Base-by-base conservation (phyloP, 176 grass and related monocot species). In the Triticum urartu region DNA sequence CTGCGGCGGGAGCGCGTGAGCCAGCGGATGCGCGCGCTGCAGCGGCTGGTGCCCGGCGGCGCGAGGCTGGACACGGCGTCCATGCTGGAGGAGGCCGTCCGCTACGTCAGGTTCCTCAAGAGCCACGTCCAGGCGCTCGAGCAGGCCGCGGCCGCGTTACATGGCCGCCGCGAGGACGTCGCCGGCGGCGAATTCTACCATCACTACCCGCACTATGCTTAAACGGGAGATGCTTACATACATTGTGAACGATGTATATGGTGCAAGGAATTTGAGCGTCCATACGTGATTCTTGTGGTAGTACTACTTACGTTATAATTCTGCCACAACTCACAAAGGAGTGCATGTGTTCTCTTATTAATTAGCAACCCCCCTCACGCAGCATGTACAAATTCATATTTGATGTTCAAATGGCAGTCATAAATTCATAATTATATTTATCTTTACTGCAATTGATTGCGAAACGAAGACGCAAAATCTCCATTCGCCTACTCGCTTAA, bases 41-140 rank as follows among this genome's bases (percentile, higher is more conserved):
- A 95, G 79, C 73, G 75, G 43, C 86, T 95, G 7, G 93, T 95
- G 22, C 90, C 93, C 11, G 93, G 93, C 4, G 86, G 93, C 54
- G 90, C 75, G 47, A 95, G 87, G 86, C 88, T 95, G 86, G 93
- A 95, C 86, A 95, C 93, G 10, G 93, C 88, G 28, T 92, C 90
- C 13, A 95, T 95, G 93, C 80, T 95, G 28, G 93, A 95, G 43
- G 93, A 95, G 83, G 90, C 93, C 43, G 88, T 95, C 67, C 88
- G 89, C 59, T 95, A 95, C 80, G 90, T 95, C 68, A 95, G 88
- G 83, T 95, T 90, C 80, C 75, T 95, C 68, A 95, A 92, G 80
- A 87, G 59, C 36, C 93, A 95, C 5, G 77, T 95, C 66, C 88
- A 86, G 61, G 86, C 84, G 18, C 88, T 95, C 22, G 83, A 95